A percentile compares a stretch with the other conserved stretches of the same genome.
phyloP scores from a whole-genome alignment of 202 grass and related monocot genomes.

The Miscanthus sacchariflorus region DNA sequence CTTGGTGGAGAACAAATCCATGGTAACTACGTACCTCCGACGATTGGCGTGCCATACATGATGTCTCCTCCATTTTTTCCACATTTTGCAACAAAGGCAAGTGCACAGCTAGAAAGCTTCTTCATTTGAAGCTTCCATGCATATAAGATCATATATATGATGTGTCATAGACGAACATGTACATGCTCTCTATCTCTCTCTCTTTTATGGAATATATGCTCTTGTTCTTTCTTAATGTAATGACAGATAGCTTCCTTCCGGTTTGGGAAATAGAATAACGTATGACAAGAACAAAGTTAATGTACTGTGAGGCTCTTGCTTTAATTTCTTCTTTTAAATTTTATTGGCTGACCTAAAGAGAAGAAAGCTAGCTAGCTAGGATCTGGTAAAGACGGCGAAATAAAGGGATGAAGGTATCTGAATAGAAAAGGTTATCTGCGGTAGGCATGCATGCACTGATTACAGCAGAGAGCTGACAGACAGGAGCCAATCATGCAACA shows the following conservation, averaged over 20 bases:
- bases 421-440: slow-evolving; percentile 58
- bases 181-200: no score
- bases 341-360: background rate
- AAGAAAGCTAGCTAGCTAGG: slow-evolving; percentile 13
- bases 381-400: background rate
- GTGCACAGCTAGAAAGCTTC: no score
- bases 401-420: slow-evolving; percentile 28
- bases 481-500: slow-evolving; percentile 60
- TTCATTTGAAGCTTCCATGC: no score
- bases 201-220: no score
- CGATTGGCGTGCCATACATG: no score
- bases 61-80: no score
- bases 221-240: no score
- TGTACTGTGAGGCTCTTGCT: background rate
- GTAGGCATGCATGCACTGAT: slow-evolving; percentile 37
- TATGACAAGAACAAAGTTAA: slow-evolving; percentile 24
- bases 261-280: background rate
- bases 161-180: no score
- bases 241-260: background rate
- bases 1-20: no score
- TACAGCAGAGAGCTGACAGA: slow-evolving; percentile 47
- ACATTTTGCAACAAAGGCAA: no score
- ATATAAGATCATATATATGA: no score
- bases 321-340: background rate
- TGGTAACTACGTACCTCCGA: no score